Base-by-base conservation (phyloP, 169 alveolate genomes). In the Plasmodium berghei region DNA sequence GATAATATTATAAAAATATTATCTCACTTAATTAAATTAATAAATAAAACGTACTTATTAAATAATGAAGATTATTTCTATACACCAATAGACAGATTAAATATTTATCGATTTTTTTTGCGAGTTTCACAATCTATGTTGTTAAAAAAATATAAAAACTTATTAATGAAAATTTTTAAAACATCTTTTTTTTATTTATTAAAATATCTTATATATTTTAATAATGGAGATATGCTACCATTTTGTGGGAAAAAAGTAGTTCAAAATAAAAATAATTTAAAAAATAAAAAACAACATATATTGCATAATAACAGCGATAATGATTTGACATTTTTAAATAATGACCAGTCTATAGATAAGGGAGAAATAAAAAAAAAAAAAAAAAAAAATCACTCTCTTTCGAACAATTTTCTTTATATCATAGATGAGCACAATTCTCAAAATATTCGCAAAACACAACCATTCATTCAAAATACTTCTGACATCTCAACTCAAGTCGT, bases 171-270 rank as follows among this genome's bases (percentile, higher is more conserved):
- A 18, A 66, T 83, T 26, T 42, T 83, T 12, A 83, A 83, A 18
- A 40, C 40, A 12, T 83, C 34, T 67, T 83, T 83, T 83, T 83
- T 83, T 42, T 83, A 83, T 61, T 67, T 83, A 42, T 56, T 83
- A 54, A 83, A 83, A 56, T 83, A 83, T 61, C 73, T 83, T 62
- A 83, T 83, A 14, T 83, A 83, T 67, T 83, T 83, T 66, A 83
- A 83, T 42, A 58, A 83, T 56, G 90, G 90, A 2, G 90, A 83
- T 56, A 22, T 18, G 10, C 52, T 83, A 22, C 42, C 54, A 40
- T 83, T 26, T 72, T 83, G 90, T 26, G 28, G 67, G 34, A 49
- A 83, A 48, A 83, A 26, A 55, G 1, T 83, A 34, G 73, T 83
- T 22, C 89, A 63, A 22, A 77, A 75, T 63, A 58, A 63, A 40